These are phyloP conservation scores for Pyricularia grisea DNA, from an alignment of 2,329 filamentous ascomycete genomes.

Conservation along the genomic window DNA sequence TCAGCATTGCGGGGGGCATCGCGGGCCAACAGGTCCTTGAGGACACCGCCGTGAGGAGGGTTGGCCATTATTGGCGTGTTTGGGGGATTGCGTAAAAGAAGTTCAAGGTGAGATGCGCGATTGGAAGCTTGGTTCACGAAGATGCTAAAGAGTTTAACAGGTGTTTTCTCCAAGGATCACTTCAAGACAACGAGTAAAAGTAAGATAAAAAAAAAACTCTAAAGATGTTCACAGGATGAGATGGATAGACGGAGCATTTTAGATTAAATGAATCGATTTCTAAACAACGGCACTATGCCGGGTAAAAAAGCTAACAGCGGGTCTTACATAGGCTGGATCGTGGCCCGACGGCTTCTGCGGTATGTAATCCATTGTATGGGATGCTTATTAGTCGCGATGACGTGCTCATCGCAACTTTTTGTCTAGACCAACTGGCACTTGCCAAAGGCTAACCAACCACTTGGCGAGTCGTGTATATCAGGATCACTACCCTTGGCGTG, in stretches of 20 bases:
- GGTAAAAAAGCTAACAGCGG: not conserved
- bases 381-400: slow-evolving; percentile 13
- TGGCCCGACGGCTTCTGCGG: not conserved
- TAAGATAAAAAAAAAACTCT: not conserved
- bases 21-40: slow-evolving; percentile 95
- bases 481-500: not conserved
- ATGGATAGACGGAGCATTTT: not conserved
- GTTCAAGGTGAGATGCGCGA: too few species aligned
- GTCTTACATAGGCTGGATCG: not conserved
- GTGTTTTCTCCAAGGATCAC: not conserved
- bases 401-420: slow-evolving; percentile 11
- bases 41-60: slow-evolving; percentile 77
- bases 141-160: not conserved
- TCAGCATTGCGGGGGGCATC: slow-evolving; percentile 76
- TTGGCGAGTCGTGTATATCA: not conserved
- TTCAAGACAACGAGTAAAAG: not conserved
- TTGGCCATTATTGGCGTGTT: slow-evolving; percentile 46
- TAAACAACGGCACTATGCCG: not conserved
- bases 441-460: not conserved
- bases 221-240: not conserved
- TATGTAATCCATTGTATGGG: slow-evolving; percentile 3
- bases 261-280: not conserved
- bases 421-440: not conserved
- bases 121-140: not conserved
- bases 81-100: not conserved